Percentiles rank a stretch among this genome's conserved stretches.
These are phyloP conservation scores for Penicillium chermesinum DNA, from an alignment of 495 filamentous ascomycete genomes.

Conservation along the genomic window DNA sequence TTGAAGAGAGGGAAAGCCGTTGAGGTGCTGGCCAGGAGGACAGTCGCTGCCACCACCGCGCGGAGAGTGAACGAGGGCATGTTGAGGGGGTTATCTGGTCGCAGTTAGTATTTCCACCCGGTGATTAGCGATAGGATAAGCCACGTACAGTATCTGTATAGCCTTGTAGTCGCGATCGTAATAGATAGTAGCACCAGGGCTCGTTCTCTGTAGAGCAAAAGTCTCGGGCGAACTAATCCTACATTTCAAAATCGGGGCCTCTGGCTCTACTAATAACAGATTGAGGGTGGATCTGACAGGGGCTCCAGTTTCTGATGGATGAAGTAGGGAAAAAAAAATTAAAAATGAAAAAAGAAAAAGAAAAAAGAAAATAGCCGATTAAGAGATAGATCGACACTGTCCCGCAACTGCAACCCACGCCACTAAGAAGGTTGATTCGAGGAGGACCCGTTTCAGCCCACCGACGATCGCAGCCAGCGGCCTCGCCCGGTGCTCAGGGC, in stretches of 20 bases:
- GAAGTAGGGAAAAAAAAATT: background rate
- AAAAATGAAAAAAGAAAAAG: background rate
- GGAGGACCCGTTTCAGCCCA: background rate
- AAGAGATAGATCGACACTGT: too few relatives aligned
- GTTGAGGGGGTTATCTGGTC: background rate
- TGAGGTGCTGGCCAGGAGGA: constrained; percentile 11
- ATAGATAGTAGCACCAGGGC: background rate
- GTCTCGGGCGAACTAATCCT: too few relatives aligned
- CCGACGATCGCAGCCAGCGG: background rate
- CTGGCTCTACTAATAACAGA: background rate
- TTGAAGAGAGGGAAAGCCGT: constrained; percentile 17
- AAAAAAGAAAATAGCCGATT: too few relatives aligned
- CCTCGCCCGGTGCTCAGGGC: too few relatives aligned
- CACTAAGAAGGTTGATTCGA: background rate
- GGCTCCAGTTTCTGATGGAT: background rate
- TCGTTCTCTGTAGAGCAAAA: background rate
- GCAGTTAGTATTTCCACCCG: background rate
- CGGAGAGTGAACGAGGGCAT: constrained; percentile 2
- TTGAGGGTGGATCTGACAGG: background rate
- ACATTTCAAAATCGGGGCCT: too few relatives aligned
- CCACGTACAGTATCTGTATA: background rate
- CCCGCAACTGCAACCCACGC: background rate
- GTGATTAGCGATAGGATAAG: too few relatives aligned
- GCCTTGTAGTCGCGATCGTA: background rate
- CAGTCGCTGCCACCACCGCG: background rate